Base-by-base conservation (phyloP, 495 filamentous ascomycete species). In the Sordaria brevicollis region DNA sequence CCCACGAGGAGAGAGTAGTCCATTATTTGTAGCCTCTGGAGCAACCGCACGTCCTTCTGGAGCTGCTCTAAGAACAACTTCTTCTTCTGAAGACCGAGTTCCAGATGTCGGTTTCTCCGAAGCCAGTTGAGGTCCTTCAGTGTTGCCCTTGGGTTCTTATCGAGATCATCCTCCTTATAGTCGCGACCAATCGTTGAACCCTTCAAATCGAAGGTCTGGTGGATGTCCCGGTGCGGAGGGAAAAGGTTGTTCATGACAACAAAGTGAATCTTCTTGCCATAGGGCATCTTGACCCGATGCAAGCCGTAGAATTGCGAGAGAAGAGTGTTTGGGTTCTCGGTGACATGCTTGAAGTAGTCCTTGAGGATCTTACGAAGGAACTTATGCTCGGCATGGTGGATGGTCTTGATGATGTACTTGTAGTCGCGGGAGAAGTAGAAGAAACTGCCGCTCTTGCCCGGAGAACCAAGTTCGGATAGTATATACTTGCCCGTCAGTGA, bases 401-500 rank as follows among this genome's bases (percentile, higher is more conserved):
- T 99, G 15, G 95, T 99, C 79, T 99, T 99, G 88, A 99, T 99
- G 80, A 99, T 99, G 81, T 99, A 99, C 81, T 99, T 99, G 85
- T 98, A 99, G 78, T 99, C 95, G 67, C 95, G 87, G 34, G 96
- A 98, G 83, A 99, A 99, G 83, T 99, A 99, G 83, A 99, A 99
- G 81, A 99, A 99, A 78, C 93, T 97, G 19, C 96, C 96, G 80
- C 93, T 97, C 83, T 99, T 99, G 17, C 95, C 95, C 5, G 95
- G 95, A 15, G 95, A 98, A 21, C 96, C 96, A 35, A 99, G 84
- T 79, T 99, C 95, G 1, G 95, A 98, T 62, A 99, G 83, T 69
- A 99, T 98, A 80, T 98, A 99, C 81, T 98, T 99, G 80, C 94
- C 95, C 7, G 95, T 99, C 71, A 99, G 84, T 10, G 95, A 99